Evolutionary conservation across 2,329 filamentous ascomycete species (phyloP), one percentile per base, ranked within the genome.

Genomic region (Fusarium staphyleae): DNA sequence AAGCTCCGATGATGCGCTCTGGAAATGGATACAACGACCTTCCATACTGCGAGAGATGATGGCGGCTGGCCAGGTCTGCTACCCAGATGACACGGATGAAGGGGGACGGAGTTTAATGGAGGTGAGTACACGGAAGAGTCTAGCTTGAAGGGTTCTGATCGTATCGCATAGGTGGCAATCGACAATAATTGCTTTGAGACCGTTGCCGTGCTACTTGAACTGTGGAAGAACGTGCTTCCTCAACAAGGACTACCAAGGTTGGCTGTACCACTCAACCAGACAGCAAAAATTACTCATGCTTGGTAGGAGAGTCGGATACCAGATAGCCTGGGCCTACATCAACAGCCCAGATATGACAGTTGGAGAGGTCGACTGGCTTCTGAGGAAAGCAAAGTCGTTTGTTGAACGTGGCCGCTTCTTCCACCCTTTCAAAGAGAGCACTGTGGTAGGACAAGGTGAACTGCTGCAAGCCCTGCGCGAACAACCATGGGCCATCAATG

Each of bases 1-100:
- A 0, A 0, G 1, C 1, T 4, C 0, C 0, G 0, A 0, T 0
- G 0, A 13, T 0, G 0, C 0, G 0, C 2, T 35, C 0, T 52
- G 29, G 32, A 0, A 1, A 0, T 12, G 2, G 0, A 3, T 51
- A 0, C 0, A 1, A 0, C 0, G 8, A 0, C 46, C 52, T 0
- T 15, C 3, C 0, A 0, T 6, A 2, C 4, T 65, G 4, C 22
- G 5, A 18, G 0, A 14, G 0, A 2, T 15, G 1, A 2, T 61
- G 5, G 16, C 9, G 0, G 1, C 39, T 0, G 50, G 41, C 0
- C 2, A 32, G 5, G 22, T 1, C 0, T 50, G 15, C 9, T 65
- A 52, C 2, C 62, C 62, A 0, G 35, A 61, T 8, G 59, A 65
- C 3, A 7, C 0, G 0, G 0, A 0, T 1, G 11, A 3, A 2